These are phyloP conservation scores for Saprolegnia diclina DNA, from an alignment of 352 stramenopile species.

Conservation along the genomic window DNA sequence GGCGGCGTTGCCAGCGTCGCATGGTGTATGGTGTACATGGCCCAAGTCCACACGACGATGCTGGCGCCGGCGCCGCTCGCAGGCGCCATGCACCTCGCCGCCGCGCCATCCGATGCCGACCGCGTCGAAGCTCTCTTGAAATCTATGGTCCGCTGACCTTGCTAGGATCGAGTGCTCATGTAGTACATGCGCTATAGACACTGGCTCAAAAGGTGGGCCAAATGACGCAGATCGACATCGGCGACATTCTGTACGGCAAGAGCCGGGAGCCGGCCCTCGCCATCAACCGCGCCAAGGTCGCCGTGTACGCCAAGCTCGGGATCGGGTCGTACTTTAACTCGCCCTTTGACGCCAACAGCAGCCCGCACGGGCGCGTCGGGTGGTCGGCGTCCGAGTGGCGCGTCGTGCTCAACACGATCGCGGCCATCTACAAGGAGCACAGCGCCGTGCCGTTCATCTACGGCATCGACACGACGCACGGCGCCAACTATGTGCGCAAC, in stretches of 20 bases:
- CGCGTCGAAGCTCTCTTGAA: neutral
- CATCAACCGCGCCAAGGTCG: constrained; percentile 55
- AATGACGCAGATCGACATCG: constrained; percentile 89
- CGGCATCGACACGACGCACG: constrained; percentile 89
- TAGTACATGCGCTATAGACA: neutral
- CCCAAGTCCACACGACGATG: neutral
- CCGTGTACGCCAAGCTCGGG: constrained; percentile 66
- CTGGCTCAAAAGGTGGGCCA: constrained; percentile 58
- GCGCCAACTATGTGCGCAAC: constrained; percentile 78
- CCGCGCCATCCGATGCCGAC: neutral
- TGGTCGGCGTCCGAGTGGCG: constrained; percentile 72
- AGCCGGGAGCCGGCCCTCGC: constrained; percentile 29
- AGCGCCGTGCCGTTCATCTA: constrained; percentile 69
- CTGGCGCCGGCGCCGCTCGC: neutral
- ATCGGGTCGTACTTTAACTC: constrained; percentile 89
- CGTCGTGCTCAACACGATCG: constrained; percentile 58
- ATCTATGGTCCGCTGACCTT: neutral
- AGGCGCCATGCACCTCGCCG: neutral
- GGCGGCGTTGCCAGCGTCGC: neutral
- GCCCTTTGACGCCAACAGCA: constrained; percentile 33
- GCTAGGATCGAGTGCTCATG: neutral
- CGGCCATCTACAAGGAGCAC: constrained; percentile 66
- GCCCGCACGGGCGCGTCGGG: constrained; percentile 32
- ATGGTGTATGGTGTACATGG: constrained; percentile 3
- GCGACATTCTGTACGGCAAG: constrained; percentile 61